Base-by-base conservation (phyloP, 495 filamentous ascomycete species). In the Alectoria sarmentosa region DNA sequence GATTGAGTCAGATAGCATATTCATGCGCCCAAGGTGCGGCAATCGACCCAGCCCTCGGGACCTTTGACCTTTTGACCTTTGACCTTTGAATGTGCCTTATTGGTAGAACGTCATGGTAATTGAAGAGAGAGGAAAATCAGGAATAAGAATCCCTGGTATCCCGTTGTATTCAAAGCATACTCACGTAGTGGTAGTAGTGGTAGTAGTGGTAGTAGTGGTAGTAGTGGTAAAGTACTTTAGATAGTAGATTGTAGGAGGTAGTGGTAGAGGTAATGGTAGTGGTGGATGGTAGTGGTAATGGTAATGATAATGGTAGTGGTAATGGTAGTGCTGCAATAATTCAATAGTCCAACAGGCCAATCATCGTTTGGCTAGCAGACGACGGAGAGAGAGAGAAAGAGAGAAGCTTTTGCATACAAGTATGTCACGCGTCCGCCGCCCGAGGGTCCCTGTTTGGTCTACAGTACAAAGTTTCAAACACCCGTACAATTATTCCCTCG, bases 351-450 rank as follows among this genome's bases (percentile, higher is more conserved):
- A 30, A 34, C 23, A 19, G 30, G 8, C 52, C 30, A 55, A 34
- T 32, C 11, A 34, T 55, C 30, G 11, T 55, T 21, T 30, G 28
- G 52, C 30, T 21, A 55, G 30, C 52, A 19, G 28, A 54, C 28
- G 1, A 54, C 26, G 49, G 28, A 15, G 49, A 32, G 13, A 32
- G 48, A 52, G n/a, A n/a, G n/a, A n/a, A n/a, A n/a, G n/a, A n/a
- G n/a, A n/a, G n/a, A n/a, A n/a, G n/a, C n/a, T n/a, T n/a, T n/a
- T 52, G 17, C 48, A 15, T 52, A 30, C 19, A 14, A 34, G 7
- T 55, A 55, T 55, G 52, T 55, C 52, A 55, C 34, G 52, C 52
- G 34, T 55, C 52, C 52, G 52, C 52, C 52, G 52, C 52, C 52
- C 28, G 52, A 55, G 30, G 52, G 52, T 8, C 28, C 30, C 19